phyloP scores from a whole-genome alignment of 371 early-diverging fungal genomes.

The Mucor indicus region DNA sequence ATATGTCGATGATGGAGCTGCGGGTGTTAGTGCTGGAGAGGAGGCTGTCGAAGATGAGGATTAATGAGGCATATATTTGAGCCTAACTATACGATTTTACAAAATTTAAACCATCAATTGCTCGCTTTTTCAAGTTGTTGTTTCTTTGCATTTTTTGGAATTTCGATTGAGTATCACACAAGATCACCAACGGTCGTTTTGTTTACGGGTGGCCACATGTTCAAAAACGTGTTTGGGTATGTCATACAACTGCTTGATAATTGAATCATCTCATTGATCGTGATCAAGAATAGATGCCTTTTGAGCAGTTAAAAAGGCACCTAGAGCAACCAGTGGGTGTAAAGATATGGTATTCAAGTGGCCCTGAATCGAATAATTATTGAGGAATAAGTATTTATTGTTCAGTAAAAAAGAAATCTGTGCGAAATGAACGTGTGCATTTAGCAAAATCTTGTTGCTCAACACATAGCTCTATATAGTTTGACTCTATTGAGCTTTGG shows the following conservation, averaged over 20 bases:
- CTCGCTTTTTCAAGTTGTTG: too few relatives aligned
- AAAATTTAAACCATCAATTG: slow-evolving; percentile 9
- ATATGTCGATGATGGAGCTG: background rate
- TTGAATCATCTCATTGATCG: slow-evolving; percentile 8
- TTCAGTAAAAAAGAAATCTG: too few relatives aligned
- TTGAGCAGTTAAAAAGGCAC: slow-evolving; percentile 7
- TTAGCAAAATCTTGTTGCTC: too few relatives aligned
- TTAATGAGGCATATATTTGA: slow-evolving; percentile 8
- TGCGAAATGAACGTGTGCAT: too few relatives aligned
- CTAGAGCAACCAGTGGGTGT: slow-evolving; percentile 10
- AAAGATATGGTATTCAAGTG: too few relatives aligned
- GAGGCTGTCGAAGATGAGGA: background rate
- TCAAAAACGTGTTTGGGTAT: slow-evolving; percentile 3
- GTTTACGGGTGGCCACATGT: background rate
- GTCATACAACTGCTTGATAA: slow-evolving; percentile 7
- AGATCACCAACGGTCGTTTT: background rate
- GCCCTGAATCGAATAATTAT: too few relatives aligned
- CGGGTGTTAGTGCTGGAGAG: background rate
- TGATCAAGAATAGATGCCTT: slow-evolving; percentile 1
- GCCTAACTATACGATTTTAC: slow-evolving; percentile 1
- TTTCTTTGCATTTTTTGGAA: too few relatives aligned
- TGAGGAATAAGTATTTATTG: too few relatives aligned
- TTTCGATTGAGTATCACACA: slow-evolving; percentile 6
- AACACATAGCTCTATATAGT: too few relatives aligned
- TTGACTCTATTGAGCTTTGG: too few relatives aligned